Evolutionary conservation across 2,329 filamentous ascomycete genomes (phyloP), one percentile per base, ranked within the genome.

Genomic region (Microsporum ferrugineum): DNA sequence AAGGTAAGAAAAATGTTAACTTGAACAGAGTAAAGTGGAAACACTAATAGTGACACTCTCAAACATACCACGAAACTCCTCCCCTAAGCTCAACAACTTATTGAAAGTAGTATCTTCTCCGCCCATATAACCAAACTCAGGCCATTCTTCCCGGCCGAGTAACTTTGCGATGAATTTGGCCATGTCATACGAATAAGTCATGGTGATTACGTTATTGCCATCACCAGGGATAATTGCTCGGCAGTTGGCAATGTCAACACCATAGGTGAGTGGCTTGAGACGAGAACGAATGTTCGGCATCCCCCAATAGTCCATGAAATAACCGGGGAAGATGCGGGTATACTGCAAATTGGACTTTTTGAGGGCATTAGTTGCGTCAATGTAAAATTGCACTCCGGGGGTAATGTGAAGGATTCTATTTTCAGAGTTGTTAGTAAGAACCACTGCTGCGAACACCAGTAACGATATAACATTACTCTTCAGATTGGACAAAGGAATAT

Each of bases 231-330:
- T 31, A 6, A 45, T 3, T 3, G 56, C 56, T 45, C 56, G 39
- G 12, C 17, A 2, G 10, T 43, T 45, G 36, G 36, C 12, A 23
- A 58, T 45, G 38, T 58, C 39, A 17, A 58, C 34, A 7, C 7
- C 56, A 43, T 41, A 41, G 12, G 56, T 17, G 23, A 41, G 39
- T 5, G 56, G 56, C 29, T 43, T 29, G 17, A 58, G 23, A 17
- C 8, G 56, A 17, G 56, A 29, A 12, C 39, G 36, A 36, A 5
- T 5, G 6, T 58, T 41, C 12, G 56, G 56, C 56, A 58, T 58
- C 6, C 56, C 56, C 23, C 27, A 58, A 10, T 58, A 58, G n/a
- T 58, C 56, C 23, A 58, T 41, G 23, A 58, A 58, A 27, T 41
- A 58, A 3, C 56, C 56, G 5, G 36, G 36, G 8, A 43, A 29